A percentile compares a stretch with the other conserved stretches of the same genome.
phyloP scores from a whole-genome alignment of 495 filamentous ascomycete species.

The Penicillium salamii region DNA sequence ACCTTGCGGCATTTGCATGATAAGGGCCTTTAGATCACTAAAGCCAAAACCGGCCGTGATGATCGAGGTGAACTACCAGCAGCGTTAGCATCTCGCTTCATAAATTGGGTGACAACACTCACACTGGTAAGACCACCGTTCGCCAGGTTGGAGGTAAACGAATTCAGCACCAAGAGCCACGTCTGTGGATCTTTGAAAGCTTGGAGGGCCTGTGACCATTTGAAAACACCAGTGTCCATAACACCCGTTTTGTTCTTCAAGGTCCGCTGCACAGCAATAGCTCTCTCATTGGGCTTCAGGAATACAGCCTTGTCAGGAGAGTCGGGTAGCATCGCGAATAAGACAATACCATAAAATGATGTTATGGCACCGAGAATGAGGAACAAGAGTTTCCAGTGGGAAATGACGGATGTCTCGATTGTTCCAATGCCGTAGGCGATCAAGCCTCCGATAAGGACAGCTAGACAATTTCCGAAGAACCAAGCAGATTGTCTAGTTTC shows the following conservation, averaged over 20 bases:
- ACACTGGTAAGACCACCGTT: constrained; percentile 34
- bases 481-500: constrained; percentile 36
- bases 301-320: constrained; percentile 53
- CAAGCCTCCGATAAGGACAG: constrained; percentile 57
- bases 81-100: background rate
- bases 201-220: constrained; percentile 27
- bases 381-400: constrained; percentile 54
- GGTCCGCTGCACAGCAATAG: constrained; percentile 28
- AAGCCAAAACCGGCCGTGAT: constrained; percentile 43
- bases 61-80: constrained; percentile 35
- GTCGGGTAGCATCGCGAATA: constrained; percentile 52
- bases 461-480: constrained; percentile 59
- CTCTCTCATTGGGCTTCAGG: constrained; percentile 49
- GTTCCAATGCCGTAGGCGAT: constrained; percentile 59
- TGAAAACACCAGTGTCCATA: constrained; percentile 38
- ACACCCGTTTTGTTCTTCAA: constrained; percentile 57
- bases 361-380: constrained; percentile 59
- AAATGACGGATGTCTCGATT: constrained; percentile 22
- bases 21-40: constrained; percentile 31
- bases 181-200: constrained; percentile 29
- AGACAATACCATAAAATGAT: constrained; percentile 44
- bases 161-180: constrained; percentile 31
- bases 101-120: background rate
- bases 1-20: constrained; percentile 40
- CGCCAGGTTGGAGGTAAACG: constrained; percentile 26